Evolutionary conservation across 1,284 basidiomycete species (phyloP).

Genomic region (Ustilago hordei): DNA sequence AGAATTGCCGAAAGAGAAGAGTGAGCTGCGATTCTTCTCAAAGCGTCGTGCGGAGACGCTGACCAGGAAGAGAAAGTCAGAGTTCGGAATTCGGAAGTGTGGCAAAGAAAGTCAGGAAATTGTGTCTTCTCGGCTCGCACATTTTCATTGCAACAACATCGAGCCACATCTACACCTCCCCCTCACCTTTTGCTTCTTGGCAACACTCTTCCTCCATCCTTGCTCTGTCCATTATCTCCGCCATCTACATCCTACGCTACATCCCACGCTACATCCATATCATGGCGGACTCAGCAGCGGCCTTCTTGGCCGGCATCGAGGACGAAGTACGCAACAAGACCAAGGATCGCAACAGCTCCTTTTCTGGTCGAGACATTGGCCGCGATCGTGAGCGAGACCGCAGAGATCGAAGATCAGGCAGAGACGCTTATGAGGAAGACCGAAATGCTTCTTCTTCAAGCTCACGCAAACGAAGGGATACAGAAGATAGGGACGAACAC

Average conservation of each 20-base stretch:
- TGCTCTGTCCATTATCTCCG: background rate
- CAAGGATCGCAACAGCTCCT: conserved; percentile 22
- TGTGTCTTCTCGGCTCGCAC: background rate
- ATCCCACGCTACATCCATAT: background rate
- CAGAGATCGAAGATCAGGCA: conserved; percentile 34
- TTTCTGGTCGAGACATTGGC: conserved; percentile 17
- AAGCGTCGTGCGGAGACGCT: background rate
- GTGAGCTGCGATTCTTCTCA: background rate
- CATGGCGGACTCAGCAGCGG: conserved; percentile 47
- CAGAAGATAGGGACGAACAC: conserved; percentile 43
- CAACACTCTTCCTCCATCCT: background rate
- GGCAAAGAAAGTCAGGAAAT: conserved; percentile 1
- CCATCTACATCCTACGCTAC: background rate
- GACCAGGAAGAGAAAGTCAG: background rate
- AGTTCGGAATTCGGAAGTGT: conserved; percentile 3
- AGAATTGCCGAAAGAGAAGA: background rate
- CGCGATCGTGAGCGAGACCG: conserved; percentile 29
- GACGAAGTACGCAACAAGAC: conserved; percentile 36
- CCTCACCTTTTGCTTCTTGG: background rate
- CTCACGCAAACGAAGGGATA: conserved; percentile 32
- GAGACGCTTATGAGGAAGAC: conserved; percentile 37
- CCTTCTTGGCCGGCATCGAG: conserved; percentile 50
- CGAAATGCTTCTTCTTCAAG: conserved; percentile 23
- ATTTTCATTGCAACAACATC: conserved; percentile 1
- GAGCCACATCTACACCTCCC: conserved; percentile 1